Base-by-base conservation (phyloP, 345 rosid genomes). In the Geranium rotundifolium region DNA sequence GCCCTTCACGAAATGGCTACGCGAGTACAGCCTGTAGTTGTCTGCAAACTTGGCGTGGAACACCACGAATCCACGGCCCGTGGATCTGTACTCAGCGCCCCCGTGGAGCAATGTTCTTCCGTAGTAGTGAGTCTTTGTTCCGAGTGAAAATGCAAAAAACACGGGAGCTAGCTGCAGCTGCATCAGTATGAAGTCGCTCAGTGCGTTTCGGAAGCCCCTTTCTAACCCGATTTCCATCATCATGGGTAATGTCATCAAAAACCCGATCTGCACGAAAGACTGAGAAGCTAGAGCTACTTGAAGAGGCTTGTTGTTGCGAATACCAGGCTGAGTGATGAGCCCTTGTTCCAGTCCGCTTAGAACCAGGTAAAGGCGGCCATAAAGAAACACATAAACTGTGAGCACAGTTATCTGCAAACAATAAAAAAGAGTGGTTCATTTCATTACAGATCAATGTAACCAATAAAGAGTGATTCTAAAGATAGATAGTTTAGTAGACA, bases 21-120 rank as follows among this genome's bases (percentile, higher is more conserved):
- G 88, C 19, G 99, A 95, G 73, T 90, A 95, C 17, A 95, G 89
- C 78, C 99, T 78, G 68, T 95, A 95, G 64, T 95, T 95, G 54
- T 95, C 99, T 57, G 99, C 99, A 78, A 95, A 95, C 76, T 95
- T 95, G 66, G 99, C 99, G 68, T 95, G 99, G 66, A 95, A 95
- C 76, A 95, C 97, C 49, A 95, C 99, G 70, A 95, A 95, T 3
- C 99, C 97, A 67, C 99, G 84, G 65, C 99, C 99, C 62, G 99
- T 95, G 23, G 90, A 69, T 80, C 99, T 84, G 71, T 90, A 95
- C 74, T 88, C 90, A 57, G 97, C 96, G 60, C 99, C 99, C 46
- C 99, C 99, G 63, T 95, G 99, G 62, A 90, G 97, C 61, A 95
- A 69, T 0, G 99, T 95, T 71, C 99, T 84, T 68, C 99, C 99